Evolutionary conservation across 192 early-diverging fungal genomes (phyloP).

Genomic region (Allomyces macrogynus): DNA sequence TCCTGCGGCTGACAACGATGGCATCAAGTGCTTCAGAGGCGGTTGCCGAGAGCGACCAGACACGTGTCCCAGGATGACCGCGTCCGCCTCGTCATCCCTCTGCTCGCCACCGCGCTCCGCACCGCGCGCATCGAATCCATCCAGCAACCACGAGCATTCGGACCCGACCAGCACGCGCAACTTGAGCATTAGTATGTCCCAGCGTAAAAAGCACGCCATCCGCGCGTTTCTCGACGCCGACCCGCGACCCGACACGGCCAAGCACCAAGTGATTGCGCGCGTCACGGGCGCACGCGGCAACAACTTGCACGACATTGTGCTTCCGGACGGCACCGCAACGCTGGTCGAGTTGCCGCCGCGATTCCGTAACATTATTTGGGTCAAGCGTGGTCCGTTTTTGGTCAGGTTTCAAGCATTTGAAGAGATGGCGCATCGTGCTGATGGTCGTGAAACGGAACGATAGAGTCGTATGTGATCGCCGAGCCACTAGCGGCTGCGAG

Average conservation of each 20-base stretch:
- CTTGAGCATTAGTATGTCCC: too few relatives aligned
- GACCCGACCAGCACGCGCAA: too few relatives aligned
- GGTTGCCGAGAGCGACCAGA: too few relatives aligned
- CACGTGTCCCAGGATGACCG: too few relatives aligned
- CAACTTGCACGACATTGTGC: conserved; percentile 46
- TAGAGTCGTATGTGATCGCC: conserved; percentile 47
- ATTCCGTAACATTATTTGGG: conserved; percentile 65
- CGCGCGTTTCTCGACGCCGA: not conserved
- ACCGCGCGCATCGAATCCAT: too few relatives aligned
- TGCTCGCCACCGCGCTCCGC: too few relatives aligned
- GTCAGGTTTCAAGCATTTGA: not conserved
- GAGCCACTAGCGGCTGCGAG: conserved; percentile 30
- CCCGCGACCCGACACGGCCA: conserved; percentile 6
- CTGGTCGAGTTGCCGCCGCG: conserved; percentile 52
- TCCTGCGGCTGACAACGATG: too few relatives aligned
- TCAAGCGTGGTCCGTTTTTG: conserved; percentile 44
- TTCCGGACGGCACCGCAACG: conserved; percentile 23
- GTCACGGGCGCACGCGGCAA: conserved; percentile 48
- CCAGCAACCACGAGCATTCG: too few relatives aligned
- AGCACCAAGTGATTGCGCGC: conserved; percentile 18
- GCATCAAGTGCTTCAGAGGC: too few relatives aligned
- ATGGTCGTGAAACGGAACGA: not conserved
- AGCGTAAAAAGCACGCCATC: not conserved
- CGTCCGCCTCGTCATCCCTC: too few relatives aligned
- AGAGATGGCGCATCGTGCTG: not conserved